Conservation (phyloP, 768 basidiomycete genomes). For the Lactarius psammicola region DNA sequence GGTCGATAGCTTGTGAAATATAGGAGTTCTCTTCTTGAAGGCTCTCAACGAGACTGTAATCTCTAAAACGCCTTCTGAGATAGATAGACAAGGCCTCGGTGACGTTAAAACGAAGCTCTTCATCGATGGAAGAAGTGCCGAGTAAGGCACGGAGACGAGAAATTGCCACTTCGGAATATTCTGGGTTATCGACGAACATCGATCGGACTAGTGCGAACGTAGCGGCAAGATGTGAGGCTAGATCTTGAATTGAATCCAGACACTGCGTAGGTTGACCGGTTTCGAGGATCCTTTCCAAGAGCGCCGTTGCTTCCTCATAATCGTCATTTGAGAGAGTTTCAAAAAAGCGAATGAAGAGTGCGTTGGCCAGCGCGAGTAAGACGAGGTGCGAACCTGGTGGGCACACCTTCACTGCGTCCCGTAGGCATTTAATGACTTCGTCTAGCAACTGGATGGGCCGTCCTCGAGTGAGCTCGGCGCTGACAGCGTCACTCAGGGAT, state of each 20-base stretch:
- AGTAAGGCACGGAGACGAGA: neutral
- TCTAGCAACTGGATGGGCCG: neutral
- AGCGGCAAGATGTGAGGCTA: accelerated
- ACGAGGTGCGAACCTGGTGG: neutral
- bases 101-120: accelerated
- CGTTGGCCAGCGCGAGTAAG: neutral
- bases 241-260: neutral
- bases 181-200: neutral
- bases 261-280: neutral
- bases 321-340: neutral
- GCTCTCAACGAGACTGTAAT: no score
- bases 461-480: accelerated
- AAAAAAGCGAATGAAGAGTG: neutral
- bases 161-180: neutral
- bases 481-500: neutral
- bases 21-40: no score
- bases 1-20: no score
- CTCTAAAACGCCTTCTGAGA: no score
- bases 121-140: neutral
- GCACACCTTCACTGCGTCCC: neutral
- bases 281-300: neutral
- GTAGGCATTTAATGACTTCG: neutral
- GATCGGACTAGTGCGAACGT: neutral
- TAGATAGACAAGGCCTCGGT: no score
- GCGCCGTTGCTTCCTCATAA: neutral